Base-by-base conservation (phyloP, 768 basidiomycete species). In the Auriscalpium microsporum region DNA sequence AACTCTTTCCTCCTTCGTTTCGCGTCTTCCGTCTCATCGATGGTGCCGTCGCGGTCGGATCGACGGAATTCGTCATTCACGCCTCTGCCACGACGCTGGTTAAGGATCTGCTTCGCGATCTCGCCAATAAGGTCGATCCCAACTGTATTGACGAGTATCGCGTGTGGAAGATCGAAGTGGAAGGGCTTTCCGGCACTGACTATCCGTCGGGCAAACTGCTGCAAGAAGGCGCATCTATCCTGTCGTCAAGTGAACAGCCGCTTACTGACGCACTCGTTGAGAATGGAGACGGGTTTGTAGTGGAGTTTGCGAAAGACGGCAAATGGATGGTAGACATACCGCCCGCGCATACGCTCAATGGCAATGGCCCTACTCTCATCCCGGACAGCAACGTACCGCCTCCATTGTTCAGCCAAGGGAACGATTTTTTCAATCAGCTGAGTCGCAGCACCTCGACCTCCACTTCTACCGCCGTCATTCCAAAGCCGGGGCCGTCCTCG, bases 1-100 rank as follows among this genome's bases (percentile, higher is more conserved):
- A 95, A 69, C 75, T 92, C 40, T 78, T 79, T 55, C 90, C 90
- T 21, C 83, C 86, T 1, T 73, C 72, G 17, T 70, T 92, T 63
- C 79, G 75, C 58, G 79, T 82, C 37, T 75, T 82, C 62, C 71
- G 71, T 14, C 68, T 73, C 17, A 70, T 68, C 51, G 65, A 67
- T 38, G 58, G 65, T 16, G 57, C 67, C 34, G 54, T 64, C 49
- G 57, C 65, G 51, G 60, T 65, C 14, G 57, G 62, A 56, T 62
- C 64, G 19, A 63, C 68, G 48, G 58, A 63, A 42, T 59, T 62
- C 19, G 70, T 69, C 56, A 64, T 82, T 40, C 70, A 74, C 1
- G 72, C 85, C 28, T 82, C 86, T 5, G 70, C 70, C 51, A 75
- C 77, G 8, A 78, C 80, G 45, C 75, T 79, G 13, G 69, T 84